phyloP scores from a whole-genome alignment of 306 rosid genomes.

The Biancaea sappan region DNA sequence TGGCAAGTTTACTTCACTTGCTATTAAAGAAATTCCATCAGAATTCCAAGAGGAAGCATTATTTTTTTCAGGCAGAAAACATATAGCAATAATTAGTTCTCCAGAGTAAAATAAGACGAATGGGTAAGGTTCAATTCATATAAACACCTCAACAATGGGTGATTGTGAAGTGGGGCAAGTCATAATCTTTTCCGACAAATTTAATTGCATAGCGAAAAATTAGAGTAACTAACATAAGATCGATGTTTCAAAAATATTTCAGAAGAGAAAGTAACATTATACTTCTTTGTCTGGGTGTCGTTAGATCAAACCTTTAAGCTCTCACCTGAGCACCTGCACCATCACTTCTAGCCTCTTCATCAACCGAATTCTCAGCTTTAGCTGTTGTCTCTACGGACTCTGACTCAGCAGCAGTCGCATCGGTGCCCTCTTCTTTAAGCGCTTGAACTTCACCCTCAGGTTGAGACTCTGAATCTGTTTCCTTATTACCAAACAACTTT shows the following conservation, averaged over 20 bases:
- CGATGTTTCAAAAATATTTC: conserved; percentile 27
- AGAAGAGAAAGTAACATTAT: conserved; percentile 10
- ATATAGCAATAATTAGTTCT: background rate
- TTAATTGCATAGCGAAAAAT: conserved; percentile 33
- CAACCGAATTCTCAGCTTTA: conserved; percentile 30
- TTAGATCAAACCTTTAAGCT: conserved; percentile 35
- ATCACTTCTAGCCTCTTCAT: conserved; percentile 43
- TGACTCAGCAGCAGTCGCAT: conserved; percentile 36
- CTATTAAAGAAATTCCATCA: background rate
- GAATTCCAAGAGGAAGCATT: background rate
- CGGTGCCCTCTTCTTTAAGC: conserved; percentile 26
- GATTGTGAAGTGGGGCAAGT: conserved; percentile 16
- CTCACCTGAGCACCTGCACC: conserved; percentile 40
- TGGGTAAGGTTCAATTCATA: background rate
- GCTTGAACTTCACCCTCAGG: conserved; percentile 40
- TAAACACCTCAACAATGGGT: background rate
- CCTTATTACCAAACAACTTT: conserved; percentile 76
- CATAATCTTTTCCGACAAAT: conserved; percentile 33
- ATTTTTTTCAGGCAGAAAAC: background rate
- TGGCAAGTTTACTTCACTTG: background rate
- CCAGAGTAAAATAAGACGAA: background rate
- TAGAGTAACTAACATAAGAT: background rate
- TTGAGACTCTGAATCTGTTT: conserved; percentile 42
- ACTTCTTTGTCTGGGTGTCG: conserved; percentile 21
- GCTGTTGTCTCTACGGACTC: conserved; percentile 30